These are phyloP conservation scores for Mycena polygramma DNA, from an alignment of 768 basidiomycete species.

Conservation along the genomic window DNA sequence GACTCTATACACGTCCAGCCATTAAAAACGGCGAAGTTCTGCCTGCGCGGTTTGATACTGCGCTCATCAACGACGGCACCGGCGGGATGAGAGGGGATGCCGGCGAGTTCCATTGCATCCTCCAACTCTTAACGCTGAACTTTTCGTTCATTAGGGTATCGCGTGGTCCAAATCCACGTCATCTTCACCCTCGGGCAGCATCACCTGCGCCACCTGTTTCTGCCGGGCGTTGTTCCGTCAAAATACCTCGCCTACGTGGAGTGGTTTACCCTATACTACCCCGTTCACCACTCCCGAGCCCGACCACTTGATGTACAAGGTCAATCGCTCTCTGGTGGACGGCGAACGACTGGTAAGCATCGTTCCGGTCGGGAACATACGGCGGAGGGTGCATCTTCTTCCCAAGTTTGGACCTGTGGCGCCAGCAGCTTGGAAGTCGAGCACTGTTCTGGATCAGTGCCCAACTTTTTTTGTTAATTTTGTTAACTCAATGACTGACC, in stretches of 20 bases:
- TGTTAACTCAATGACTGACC: neutral
- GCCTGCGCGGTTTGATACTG: neutral
- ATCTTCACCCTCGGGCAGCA: neutral
- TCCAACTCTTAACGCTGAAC: neutral
- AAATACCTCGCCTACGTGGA: neutral
- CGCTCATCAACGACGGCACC: neutral
- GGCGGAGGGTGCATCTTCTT: neutral
- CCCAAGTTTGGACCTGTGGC: neutral
- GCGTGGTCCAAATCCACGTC: neutral
- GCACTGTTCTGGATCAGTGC: neutral
- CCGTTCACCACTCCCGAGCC: neutral
- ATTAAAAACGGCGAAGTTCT: neutral
- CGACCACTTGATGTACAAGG: too few species aligned
- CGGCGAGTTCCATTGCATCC: neutral
- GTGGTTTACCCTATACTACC: neutral
- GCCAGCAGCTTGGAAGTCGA: neutral
- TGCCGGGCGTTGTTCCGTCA: neutral
- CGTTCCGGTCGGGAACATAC: neutral
- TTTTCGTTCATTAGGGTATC: neutral
- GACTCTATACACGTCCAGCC: neutral
- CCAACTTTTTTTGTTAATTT: neutral
- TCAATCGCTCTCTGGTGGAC: neutral
- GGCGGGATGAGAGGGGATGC: neutral
- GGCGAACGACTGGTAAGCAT: neutral
- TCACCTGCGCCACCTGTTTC: neutral